Evolutionary conservation across 495 filamentous ascomycete genomes (phyloP).

Genomic region (Neurospora intermedia): DNA sequence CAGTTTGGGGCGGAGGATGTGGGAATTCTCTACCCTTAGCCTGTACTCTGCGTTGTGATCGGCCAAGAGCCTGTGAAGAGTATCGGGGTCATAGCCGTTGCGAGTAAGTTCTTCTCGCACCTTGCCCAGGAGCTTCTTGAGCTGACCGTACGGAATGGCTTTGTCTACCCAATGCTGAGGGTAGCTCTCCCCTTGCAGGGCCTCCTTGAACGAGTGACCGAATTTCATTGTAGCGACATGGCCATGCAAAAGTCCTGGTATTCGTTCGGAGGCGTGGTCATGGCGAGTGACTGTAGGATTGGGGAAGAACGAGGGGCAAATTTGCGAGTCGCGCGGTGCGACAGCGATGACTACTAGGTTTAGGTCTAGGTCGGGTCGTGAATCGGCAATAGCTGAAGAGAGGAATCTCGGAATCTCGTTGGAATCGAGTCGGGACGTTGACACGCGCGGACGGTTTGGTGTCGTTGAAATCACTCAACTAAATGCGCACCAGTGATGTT

Average conservation of each 20-base stretch:
- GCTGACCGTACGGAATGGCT: slow-evolving; percentile 60
- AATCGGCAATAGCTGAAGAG: not conserved
- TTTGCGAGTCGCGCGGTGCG: not conserved
- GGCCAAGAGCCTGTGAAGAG: slow-evolving; percentile 41
- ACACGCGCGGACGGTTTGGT: not conserved
- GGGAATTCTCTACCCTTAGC: slow-evolving; percentile 27
- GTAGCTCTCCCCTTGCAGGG: slow-evolving; percentile 44
- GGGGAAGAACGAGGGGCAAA: not conserved
- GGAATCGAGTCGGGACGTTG: not conserved
- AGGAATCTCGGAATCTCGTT: not conserved
- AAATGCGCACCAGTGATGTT: not conserved
- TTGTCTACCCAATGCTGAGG: slow-evolving; percentile 57
- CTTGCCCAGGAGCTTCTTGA: slow-evolving; percentile 67
- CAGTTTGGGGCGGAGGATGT: slow-evolving; percentile 15
- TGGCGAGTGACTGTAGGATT: slow-evolving; percentile 10
- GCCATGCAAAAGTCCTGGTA: slow-evolving; percentile 11
- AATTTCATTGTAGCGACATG: slow-evolving; percentile 53
- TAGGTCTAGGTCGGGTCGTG: not conserved
- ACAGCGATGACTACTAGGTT: not conserved
- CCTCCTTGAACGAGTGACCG: slow-evolving; percentile 53
- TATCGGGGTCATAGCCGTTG: slow-evolving; percentile 50
- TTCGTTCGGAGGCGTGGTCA: slow-evolving; percentile 12
- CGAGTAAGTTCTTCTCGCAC: slow-evolving; percentile 48
- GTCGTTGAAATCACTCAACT: not conserved
- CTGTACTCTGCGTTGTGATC: slow-evolving; percentile 36